Evolutionary conservation across 2,329 filamentous ascomycete genomes (phyloP), one percentile per base, ranked within the genome.

Genomic region (Fusarium circinatum): DNA sequence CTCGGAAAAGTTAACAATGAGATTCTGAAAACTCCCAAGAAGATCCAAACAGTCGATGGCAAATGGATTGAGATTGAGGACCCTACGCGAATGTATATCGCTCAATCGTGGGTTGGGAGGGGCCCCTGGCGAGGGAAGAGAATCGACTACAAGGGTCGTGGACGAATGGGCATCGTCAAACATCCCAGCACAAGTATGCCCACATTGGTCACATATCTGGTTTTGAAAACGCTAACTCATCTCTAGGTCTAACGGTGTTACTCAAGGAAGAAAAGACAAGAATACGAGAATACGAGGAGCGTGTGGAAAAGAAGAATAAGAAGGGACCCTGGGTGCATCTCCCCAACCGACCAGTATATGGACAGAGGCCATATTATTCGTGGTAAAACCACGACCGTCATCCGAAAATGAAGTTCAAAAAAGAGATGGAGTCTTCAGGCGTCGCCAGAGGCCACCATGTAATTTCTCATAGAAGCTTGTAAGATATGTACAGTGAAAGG

Each of bases 181-280:
- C 91, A 91, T 74, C 94, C 94, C 2, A 89, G 90, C 75, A 94
- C 96, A 36, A 91, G 93, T 94, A 84, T 85, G 92, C 91, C 58
- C 44, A 8, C 26, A 26, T 48, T 42, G 22, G 20, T 47, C 24
- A n/a, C 32, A 32, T 47, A 32, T 42, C 41, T 24, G 12, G 15
- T 28, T 34, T 24, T 28, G 20, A 18, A 42, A 20, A 38, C 51
- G 45, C 76, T 80, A 58, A 82, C 73, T 36, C 20, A 48, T 48
- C 44, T 42, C 30, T 76, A 95, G 94, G 88, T 74, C 89, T 98
- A 69, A 91, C 92, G 1, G 84, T 99, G 41, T 82, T 98, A 20
- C 85, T 99, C 80, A 99, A 98, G 85, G 96, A 99, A 81, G 95
- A 98, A 82, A 93, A 93, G 82, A 98, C 96, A 11, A 88, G 95